These are phyloP conservation scores for Tuctoria greenei DNA, from an alignment of 176 grass and related monocot species.

Conservation along the genomic window DNA sequence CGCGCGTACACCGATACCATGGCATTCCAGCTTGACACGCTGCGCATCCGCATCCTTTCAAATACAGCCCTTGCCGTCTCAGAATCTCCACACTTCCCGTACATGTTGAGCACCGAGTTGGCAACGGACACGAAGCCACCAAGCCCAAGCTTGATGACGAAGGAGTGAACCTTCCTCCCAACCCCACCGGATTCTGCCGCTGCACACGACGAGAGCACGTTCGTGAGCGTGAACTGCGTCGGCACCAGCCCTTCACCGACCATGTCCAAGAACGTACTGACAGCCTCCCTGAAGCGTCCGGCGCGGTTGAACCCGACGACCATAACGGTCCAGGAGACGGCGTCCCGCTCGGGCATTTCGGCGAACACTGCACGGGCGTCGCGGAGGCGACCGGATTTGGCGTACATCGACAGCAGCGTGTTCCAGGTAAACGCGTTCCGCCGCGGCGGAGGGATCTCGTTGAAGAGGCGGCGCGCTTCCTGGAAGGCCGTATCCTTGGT, in stretches of 20 bases:
- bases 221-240: constrained; percentile 74
- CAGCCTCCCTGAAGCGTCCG: constrained; percentile 15
- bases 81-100: constrained; percentile 61
- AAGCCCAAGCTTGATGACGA: constrained; percentile 62
- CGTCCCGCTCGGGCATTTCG: no score
- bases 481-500: no score
- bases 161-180: constrained; percentile 60
- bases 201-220: constrained; percentile 70
- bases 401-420: no score
- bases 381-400: no score
- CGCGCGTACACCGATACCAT: constrained; percentile 54
- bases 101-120: constrained; percentile 77
- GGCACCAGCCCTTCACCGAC: constrained; percentile 43
- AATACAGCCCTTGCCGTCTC: constrained; percentile 55
- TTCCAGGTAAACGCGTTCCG: no score
- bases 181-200: neutral
- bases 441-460: no score
- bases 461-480: no score
- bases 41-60: constrained; percentile 54
- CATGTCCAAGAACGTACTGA: constrained; percentile 63
- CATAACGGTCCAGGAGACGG: no score
- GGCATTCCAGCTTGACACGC: constrained; percentile 65
- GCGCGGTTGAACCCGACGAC: no score
- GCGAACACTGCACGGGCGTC: no score
- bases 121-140: constrained; percentile 53